Conservation (phyloP, 148 eudicot genomes). For the Rhododendron simsii region DNA sequence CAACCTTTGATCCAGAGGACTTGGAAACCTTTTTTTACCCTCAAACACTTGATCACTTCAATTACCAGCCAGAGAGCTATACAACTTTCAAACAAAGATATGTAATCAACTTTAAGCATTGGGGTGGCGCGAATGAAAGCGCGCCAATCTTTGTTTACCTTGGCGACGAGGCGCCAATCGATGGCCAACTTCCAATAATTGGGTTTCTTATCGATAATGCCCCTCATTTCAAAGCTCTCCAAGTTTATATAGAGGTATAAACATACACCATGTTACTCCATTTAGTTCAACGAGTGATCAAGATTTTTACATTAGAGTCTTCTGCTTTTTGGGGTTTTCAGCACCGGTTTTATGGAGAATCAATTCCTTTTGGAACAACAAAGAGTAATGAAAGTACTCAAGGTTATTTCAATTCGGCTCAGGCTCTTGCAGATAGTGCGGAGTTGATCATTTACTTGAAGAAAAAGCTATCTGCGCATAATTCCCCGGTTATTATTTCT, state of each 20-base stretch:
- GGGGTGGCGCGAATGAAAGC: constrained; percentile 9
- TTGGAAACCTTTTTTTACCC: constrained; percentile 2
- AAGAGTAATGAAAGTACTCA: constrained; percentile 10
- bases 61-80: constrained; percentile 8
- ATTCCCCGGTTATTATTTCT: constrained; percentile 43
- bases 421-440: constrained; percentile 57
- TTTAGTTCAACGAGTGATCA: neutral
- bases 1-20: neutral
- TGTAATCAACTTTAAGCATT: constrained; percentile 1
- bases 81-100: constrained; percentile 7
- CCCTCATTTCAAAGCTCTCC: constrained; percentile 19
- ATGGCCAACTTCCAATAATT: neutral
- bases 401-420: constrained; percentile 41
- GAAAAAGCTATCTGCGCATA: constrained; percentile 24
- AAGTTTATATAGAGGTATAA: constrained; percentile 23
- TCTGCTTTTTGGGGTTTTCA: neutral
- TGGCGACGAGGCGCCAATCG: constrained; percentile 8
- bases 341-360: constrained; percentile 35
- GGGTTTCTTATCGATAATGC: constrained; percentile 16
- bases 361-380: constrained; percentile 24
- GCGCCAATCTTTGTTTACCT: constrained; percentile 16
- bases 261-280: neutral
- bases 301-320: neutral
- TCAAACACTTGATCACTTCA: constrained; percentile 19
- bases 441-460: constrained; percentile 35